These are phyloP conservation scores for Scedosporium minutisporum DNA, from an alignment of 2,329 filamentous ascomycete genomes.

Conservation along the genomic window DNA sequence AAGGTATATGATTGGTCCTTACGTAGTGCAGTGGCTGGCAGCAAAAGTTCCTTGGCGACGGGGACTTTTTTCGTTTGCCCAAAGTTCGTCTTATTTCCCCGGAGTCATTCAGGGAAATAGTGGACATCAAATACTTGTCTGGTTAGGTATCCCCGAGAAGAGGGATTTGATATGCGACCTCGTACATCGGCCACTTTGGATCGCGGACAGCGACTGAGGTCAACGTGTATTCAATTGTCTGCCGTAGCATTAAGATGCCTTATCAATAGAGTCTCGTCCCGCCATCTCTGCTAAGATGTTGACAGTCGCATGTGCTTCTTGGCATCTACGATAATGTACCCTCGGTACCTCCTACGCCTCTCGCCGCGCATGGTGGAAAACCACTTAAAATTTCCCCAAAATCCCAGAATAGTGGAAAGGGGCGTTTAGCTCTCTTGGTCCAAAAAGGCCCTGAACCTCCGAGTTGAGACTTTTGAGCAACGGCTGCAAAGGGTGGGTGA, in stretches of 20 bases:
- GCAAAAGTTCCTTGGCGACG: neutral
- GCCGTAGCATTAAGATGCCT: too few relatives aligned
- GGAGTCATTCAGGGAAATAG: neutral
- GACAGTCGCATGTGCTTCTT: neutral
- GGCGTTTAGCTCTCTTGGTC: neutral
- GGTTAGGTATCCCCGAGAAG: neutral
- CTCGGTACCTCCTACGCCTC: too few relatives aligned
- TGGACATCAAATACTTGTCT: neutral
- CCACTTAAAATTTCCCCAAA: neutral
- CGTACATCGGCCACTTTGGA: too few relatives aligned
- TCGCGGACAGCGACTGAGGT: too few relatives aligned
- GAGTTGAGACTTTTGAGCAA: too few relatives aligned
- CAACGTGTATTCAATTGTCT: too few relatives aligned
- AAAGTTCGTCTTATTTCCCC: neutral
- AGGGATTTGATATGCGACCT: neutral
- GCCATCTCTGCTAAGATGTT: neutral
- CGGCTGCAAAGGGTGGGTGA: neutral
- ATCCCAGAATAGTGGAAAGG: neutral
- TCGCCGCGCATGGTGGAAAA: too few relatives aligned
- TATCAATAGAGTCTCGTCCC: neutral
- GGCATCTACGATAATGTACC: neutral
- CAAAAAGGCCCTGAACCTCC: neutral
- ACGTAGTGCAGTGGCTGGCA: neutral
- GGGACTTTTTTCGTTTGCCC: neutral
- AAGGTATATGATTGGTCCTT: neutral